A percentile compares a stretch with the other conserved stretches of the same genome.
Conservation (phyloP, 208 protist species). For the Leishmania arabica region DNA sequence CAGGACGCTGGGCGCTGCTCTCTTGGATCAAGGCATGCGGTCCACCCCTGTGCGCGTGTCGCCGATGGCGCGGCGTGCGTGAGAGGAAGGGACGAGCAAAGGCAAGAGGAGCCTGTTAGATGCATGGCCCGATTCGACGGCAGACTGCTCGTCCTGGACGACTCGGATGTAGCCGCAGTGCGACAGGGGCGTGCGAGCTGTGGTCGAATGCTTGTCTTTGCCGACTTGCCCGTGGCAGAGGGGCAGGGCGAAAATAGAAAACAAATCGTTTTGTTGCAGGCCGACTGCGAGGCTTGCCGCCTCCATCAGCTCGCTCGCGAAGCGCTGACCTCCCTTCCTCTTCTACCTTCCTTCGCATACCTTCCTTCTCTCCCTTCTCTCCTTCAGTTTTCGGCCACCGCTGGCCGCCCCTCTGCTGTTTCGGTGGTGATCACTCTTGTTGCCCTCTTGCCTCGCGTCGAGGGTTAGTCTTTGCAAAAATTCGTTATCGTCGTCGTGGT, state of each 20-base stretch:
- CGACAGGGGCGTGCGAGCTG: neutral
- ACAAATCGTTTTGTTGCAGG: neutral
- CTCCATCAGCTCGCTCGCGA: neutral
- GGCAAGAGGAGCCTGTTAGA: neutral
- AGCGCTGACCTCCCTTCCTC: neutral
- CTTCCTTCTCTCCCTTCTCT: neutral
- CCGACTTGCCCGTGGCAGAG: neutral
- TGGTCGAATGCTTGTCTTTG: neutral
- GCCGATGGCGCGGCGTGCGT: neutral
- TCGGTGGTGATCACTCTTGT: neutral
- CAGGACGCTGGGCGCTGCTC: neutral
- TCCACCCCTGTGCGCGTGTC: neutral
- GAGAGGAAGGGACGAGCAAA: neutral
- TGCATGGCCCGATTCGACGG: neutral
- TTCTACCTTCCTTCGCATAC: neutral
- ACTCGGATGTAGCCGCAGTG: neutral
- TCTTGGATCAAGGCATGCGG: neutral
- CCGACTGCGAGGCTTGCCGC: neutral
- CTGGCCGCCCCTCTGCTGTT: neutral
- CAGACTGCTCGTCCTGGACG: neutral
- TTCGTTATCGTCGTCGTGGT: neutral
- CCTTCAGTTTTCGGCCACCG: neutral
- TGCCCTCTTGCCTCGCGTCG: too few species aligned
- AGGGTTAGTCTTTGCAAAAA: neutral
- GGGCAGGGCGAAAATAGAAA: neutral